phyloP scores from a whole-genome alignment of 495 filamentous ascomycete genomes.

The Aeminium ludgeri region DNA sequence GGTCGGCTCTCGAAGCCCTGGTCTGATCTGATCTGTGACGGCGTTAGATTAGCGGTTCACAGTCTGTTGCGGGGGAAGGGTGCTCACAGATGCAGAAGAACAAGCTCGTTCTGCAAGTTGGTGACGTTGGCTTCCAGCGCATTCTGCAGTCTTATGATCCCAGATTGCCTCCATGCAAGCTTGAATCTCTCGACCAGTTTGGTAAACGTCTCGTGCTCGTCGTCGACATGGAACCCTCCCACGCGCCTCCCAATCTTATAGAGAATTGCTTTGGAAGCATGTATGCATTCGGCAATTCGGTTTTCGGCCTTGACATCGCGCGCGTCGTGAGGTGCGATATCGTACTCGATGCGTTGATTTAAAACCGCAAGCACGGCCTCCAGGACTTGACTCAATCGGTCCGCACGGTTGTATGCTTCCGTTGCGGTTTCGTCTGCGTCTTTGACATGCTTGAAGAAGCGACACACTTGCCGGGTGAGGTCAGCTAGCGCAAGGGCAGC shows the following conservation, averaged over 20 bases:
- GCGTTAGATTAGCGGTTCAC: too few species aligned
- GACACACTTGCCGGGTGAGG: not conserved
- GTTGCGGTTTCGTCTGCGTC: constrained; percentile 6
- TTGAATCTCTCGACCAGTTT: constrained; percentile 1
- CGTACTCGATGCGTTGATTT: not conserved
- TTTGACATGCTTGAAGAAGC: constrained; percentile 5
- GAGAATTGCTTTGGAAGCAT: not conserved
- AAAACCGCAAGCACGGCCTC: constrained; percentile 2
- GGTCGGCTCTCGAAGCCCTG: not conserved
- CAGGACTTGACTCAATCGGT: constrained; percentile 2
- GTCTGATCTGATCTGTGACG: not conserved
- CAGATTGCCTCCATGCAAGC: constrained; percentile 1
- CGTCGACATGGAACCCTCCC: not conserved
- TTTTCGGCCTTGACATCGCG: not conserved
- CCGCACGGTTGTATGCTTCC: not conserved
- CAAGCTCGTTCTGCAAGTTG: constrained; percentile 5
- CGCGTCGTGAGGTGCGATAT: not conserved
- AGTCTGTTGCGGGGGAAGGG: not conserved
- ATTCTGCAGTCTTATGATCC: not conserved
- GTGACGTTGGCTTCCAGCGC: not conserved
- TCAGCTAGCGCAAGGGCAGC: not conserved
- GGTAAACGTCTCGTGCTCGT: not conserved
- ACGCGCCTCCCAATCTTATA: not conserved
- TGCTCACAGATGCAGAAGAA: constrained; percentile 5
- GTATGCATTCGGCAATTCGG: not conserved